Conservation (phyloP, 2,329 filamentous ascomycete genomes). For the Colletotrichum lupini region DNA sequence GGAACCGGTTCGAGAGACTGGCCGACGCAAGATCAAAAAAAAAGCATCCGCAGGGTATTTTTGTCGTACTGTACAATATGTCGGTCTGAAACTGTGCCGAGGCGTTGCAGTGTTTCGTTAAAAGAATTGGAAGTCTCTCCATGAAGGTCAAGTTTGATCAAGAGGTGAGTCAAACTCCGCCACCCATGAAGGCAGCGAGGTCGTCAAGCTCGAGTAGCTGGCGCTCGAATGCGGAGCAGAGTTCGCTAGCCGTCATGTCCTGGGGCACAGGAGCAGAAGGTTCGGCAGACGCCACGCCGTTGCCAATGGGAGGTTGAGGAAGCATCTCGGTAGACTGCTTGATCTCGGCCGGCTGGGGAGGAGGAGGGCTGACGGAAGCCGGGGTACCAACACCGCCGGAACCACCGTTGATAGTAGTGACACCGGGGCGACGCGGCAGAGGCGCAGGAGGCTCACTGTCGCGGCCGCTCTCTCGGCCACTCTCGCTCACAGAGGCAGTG, state of each 20-base stretch:
- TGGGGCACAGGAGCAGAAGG: constrained; percentile 39
- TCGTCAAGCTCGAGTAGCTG: constrained; percentile 71
- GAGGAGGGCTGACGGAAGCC: constrained; percentile 57
- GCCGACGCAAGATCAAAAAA: constrained; percentile 9
- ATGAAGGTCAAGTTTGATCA: neutral
- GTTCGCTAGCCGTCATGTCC: constrained; percentile 69
- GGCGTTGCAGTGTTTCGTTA: neutral
- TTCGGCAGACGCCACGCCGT: constrained; percentile 39
- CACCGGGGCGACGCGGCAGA: constrained; percentile 60
- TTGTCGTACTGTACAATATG: constrained; percentile 33
- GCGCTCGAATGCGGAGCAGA: constrained; percentile 69
- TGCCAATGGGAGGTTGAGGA: constrained; percentile 24
- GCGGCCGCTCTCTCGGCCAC: constrained; percentile 56
- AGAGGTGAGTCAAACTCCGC: constrained; percentile 58
- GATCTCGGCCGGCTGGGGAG: constrained; percentile 43
- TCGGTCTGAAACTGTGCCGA: constrained; percentile 12
- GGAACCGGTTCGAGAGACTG: neutral
- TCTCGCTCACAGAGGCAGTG: constrained; percentile 47
- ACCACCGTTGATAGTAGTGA: constrained; percentile 69
- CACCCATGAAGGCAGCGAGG: constrained; percentile 71
- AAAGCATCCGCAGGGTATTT: constrained; percentile 30
- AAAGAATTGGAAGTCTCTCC: neutral
- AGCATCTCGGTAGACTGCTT: constrained; percentile 49
- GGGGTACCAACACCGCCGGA: constrained; percentile 61
- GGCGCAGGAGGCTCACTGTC: constrained; percentile 65